Evolutionary conservation across 2,329 filamentous ascomycete species (phyloP).

Genomic region (Fusarium algeriense): DNA sequence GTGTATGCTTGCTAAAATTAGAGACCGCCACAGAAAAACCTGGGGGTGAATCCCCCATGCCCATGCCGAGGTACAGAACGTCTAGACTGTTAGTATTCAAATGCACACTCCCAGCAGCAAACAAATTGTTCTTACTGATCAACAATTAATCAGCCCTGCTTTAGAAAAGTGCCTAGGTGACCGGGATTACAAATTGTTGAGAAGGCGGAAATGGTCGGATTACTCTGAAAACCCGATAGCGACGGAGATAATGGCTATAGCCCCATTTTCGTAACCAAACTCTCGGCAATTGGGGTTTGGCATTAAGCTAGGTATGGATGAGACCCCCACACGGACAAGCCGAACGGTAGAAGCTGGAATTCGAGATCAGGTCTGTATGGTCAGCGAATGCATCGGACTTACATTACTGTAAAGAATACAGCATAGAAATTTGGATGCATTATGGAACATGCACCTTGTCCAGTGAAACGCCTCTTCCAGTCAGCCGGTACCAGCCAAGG

Average conservation of each 20-base stretch:
- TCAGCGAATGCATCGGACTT: neutral
- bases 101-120: neutral
- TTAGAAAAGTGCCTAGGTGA: neutral
- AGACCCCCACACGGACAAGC: conserved; percentile 39
- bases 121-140: neutral
- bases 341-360: conserved; percentile 41
- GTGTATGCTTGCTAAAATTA: conserved; percentile 39
- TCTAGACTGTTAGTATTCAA: neutral
- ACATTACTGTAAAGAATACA: neutral
- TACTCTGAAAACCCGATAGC: conserved; percentile 14
- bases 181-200: conserved; percentile 8
- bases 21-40: conserved; percentile 14
- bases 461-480: conserved; percentile 7
- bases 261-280: neutral
- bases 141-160: neutral
- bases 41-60: conserved; percentile 4
- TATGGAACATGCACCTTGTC: conserved; percentile 6
- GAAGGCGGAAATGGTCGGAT: neutral
- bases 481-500: neutral
- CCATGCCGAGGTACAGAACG: neutral
- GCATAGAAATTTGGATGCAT: conserved; percentile 16
- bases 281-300: conserved; percentile 17
- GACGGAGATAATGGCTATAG: conserved; percentile 14
- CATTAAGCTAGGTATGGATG: conserved; percentile 1
- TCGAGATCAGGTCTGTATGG: conserved; percentile 7